These are phyloP conservation scores for Coemansia sp. DNA, from an alignment of 192 early-diverging fungal genomes.

Conservation along the genomic window DNA sequence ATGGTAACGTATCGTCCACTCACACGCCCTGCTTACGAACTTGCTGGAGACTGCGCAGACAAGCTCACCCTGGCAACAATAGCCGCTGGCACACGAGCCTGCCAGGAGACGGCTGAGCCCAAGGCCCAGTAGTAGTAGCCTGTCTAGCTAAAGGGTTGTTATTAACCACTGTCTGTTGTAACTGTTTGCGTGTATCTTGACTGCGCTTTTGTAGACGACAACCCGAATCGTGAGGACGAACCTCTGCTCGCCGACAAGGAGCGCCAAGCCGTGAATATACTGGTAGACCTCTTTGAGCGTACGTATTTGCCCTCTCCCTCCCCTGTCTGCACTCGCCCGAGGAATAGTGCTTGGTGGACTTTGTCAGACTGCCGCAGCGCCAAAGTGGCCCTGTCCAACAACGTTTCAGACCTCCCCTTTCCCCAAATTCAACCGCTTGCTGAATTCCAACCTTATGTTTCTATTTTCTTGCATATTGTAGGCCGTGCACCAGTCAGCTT, in stretches of 20 bases:
- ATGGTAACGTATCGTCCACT: conserved; percentile 16
- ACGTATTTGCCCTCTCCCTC: conserved; percentile 17
- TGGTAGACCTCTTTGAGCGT: conserved; percentile 54
- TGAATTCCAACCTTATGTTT: not conserved
- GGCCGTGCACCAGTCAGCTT: conserved; percentile 80
- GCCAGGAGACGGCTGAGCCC: not conserved
- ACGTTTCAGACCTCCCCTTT: not conserved
- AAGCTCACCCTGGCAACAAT: not conserved
- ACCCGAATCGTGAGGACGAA: conserved; percentile 38
- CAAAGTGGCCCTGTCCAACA: not conserved
- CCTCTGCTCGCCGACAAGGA: conserved; percentile 50
- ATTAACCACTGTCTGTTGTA: not conserved
- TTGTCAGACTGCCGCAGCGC: not conserved
- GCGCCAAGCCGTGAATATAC: conserved; percentile 48
- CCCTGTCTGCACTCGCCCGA: not conserved
- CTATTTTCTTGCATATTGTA: conserved; percentile 18
- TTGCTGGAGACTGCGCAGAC: not conserved
- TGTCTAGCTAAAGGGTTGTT: not conserved
- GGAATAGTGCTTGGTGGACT: conserved; percentile 7
- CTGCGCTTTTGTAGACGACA: conserved; percentile 36
- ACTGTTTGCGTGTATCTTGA: not conserved
- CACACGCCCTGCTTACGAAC: not conserved
- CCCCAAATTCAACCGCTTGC: conserved; percentile 5
- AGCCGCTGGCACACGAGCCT: not conserved
- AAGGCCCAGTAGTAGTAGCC: not conserved